Evolutionary conservation across 225 moss, liverwort and hornwort genomes (phyloP).

Genomic region (Pleurozium schreberi): DNA sequence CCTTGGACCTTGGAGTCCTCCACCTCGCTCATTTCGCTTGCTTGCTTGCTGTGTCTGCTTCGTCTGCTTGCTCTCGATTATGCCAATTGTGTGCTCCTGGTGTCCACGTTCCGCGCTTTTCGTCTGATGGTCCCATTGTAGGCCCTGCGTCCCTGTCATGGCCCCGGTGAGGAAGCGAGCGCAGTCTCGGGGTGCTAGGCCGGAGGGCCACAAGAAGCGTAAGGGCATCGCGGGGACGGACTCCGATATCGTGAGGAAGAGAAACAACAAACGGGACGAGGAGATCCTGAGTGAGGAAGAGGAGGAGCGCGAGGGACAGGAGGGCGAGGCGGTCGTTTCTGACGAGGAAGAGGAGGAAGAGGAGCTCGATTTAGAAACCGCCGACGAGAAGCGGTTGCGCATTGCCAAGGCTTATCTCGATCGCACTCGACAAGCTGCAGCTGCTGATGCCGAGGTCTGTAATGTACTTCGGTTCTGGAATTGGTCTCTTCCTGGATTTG

Average conservation of each 20-base stretch:
- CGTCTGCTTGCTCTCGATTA: neutral
- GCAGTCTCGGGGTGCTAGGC: slow-evolving; percentile 1
- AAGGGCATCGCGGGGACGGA: neutral
- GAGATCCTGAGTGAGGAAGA: slow-evolving; percentile 74
- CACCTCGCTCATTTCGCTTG: neutral
- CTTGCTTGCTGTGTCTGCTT: neutral
- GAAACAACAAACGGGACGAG: slow-evolving; percentile 32
- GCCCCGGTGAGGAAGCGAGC: slow-evolving; percentile 40
- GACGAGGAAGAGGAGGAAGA: slow-evolving; percentile 40
- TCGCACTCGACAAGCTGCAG: slow-evolving; percentile 58
- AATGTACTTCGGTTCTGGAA: neutral
- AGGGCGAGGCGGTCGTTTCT: slow-evolving; percentile 8
- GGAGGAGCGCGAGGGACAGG: slow-evolving; percentile 34
- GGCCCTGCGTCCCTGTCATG: slow-evolving; percentile 5
- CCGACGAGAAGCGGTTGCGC: slow-evolving; percentile 88
- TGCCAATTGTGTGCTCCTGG: neutral
- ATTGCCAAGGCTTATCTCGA: slow-evolving; percentile 77
- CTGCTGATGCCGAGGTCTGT: slow-evolving; percentile 34
- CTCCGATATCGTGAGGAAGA: neutral
- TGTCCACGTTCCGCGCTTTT: neutral
- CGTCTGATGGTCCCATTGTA: neutral
- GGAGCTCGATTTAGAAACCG: slow-evolving; percentile 54
- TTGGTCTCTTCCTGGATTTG: neutral
- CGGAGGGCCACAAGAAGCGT: slow-evolving; percentile 17
- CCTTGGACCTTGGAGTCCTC: neutral